Evolutionary conservation across 805 yeast genomes (phyloP).

Genomic region (Barnettozyma salicaria): DNA sequence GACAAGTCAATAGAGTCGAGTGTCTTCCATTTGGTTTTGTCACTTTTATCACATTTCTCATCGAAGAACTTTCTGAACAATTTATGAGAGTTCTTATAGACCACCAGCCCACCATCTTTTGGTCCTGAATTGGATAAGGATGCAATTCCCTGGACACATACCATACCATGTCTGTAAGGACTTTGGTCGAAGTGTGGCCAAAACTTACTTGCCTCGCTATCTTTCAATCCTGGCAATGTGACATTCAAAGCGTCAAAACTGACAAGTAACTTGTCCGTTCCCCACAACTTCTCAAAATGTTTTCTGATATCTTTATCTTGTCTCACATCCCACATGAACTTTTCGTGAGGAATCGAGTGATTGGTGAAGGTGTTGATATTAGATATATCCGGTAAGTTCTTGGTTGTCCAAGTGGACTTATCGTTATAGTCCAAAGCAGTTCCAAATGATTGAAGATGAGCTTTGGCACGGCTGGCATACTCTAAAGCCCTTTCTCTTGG

Average conservation of each 20-base stretch:
- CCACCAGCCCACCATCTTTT: constrained; percentile 31
- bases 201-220: constrained; percentile 3
- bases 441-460: constrained; percentile 21
- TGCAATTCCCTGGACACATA: constrained; percentile 27
- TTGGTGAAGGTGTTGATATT: constrained; percentile 13
- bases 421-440: constrained; percentile 20
- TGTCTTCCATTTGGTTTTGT: constrained; percentile 15
- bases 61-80: constrained; percentile 21
- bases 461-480: constrained; percentile 19
- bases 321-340: constrained; percentile 29
- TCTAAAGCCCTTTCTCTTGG: constrained; percentile 18
- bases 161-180: constrained; percentile 24
- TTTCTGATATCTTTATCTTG: constrained; percentile 22
- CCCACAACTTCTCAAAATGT: constrained; percentile 26
- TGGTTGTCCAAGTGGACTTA: constrained; percentile 22
- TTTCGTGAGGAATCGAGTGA: constrained; percentile 23
- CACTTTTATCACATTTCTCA: constrained; percentile 9
- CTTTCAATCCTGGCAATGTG: constrained; percentile 23
- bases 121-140: constrained; percentile 24
- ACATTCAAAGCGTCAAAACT: constrained; percentile 28
- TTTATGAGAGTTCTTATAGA: constrained; percentile 25
- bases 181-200: constrained; percentile 31
- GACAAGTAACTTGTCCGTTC: constrained; percentile 27
- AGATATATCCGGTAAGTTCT: constrained; percentile 21
- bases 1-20: constrained; percentile 12